Conservation (phyloP, 805 yeast species). For the Diddensiella caesifluorescens region DNA sequence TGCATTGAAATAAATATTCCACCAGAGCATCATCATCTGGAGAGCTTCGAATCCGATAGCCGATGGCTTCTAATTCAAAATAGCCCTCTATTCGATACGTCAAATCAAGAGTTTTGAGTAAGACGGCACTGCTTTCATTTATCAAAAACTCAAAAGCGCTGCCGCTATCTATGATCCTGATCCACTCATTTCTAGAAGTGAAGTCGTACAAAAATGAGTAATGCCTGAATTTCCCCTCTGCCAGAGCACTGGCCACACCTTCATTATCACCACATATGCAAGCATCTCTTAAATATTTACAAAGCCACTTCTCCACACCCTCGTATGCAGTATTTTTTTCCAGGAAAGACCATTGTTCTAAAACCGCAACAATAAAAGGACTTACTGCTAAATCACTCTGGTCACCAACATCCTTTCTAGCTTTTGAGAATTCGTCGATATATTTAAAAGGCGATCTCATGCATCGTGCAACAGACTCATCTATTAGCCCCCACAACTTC, state of each 20-base stretch:
- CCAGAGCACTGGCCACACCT: constrained; percentile 14
- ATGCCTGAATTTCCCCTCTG: neutral
- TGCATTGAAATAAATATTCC: neutral
- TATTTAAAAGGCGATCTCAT: constrained; percentile 79
- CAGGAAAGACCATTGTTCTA: constrained; percentile 67
- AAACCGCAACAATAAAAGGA: constrained; percentile 50
- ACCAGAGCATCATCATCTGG: constrained; percentile 4
- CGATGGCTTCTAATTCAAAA: constrained; percentile 13
- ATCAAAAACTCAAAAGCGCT: constrained; percentile 16
- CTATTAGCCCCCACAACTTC: constrained; percentile 58
- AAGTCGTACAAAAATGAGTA: neutral
- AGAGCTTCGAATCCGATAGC: constrained; percentile 4
- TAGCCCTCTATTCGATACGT: constrained; percentile 3
- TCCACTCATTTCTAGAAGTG: neutral
- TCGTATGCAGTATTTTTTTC: constrained; percentile 29
- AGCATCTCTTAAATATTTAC: constrained; percentile 43
- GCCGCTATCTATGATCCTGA: neutral
- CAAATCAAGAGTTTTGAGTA: constrained; percentile 9
- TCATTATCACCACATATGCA: constrained; percentile 56
- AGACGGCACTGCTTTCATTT: neutral
- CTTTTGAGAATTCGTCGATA: constrained; percentile 43
- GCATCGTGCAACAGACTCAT: constrained; percentile 69
- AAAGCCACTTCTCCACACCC: constrained; percentile 44
- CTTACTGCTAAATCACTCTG: constrained; percentile 39
- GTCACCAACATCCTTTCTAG: constrained; percentile 1